A percentile compares a stretch with the other conserved stretches of the same genome.
Evolutionary conservation across 2,329 filamentous ascomycete genomes (phyloP).

Genomic region (Fusarium goolgardi): DNA sequence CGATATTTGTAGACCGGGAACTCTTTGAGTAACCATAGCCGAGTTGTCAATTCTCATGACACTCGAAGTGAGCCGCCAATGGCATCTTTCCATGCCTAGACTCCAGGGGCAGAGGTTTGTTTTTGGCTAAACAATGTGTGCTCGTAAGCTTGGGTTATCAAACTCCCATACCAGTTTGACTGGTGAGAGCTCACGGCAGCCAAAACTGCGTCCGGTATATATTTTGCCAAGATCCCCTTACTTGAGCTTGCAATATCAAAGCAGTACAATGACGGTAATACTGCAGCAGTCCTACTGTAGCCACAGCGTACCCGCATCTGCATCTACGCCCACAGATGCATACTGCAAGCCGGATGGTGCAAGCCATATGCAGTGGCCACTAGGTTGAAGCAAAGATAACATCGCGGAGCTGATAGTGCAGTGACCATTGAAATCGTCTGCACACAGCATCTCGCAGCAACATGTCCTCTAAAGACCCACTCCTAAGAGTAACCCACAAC

Average conservation of each 20-base stretch:
- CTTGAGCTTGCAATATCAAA: neutral
- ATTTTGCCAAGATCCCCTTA: slow-evolving; percentile 14
- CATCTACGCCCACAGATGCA: slow-evolving; percentile 12
- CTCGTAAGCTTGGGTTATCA: neutral
- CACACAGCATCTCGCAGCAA: slow-evolving; percentile 36
- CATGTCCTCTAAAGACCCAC: slow-evolving; percentile 14
- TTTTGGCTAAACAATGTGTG: slow-evolving; percentile 4
- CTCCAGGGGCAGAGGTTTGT: slow-evolving; percentile 10
- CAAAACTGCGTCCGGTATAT: slow-evolving; percentile 9
- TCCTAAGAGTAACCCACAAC: neutral
- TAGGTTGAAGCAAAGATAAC: slow-evolving; percentile 28
- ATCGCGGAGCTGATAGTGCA: slow-evolving; percentile 28
- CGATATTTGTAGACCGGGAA: slow-evolving; percentile 30
- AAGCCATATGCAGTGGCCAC: slow-evolving; percentile 31
- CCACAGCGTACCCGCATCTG: slow-evolving; percentile 19
- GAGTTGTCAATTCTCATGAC: slow-evolving; percentile 1
- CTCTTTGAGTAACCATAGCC: slow-evolving; percentile 32
- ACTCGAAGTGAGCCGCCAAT: slow-evolving; percentile 10
- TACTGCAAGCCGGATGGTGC: slow-evolving; percentile 27
- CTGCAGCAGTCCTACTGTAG: slow-evolving; percentile 20
- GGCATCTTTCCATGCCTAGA: slow-evolving; percentile 24
- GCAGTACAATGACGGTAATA: slow-evolving; percentile 15
- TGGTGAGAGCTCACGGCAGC: slow-evolving; percentile 3
- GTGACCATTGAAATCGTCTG: slow-evolving; percentile 26
- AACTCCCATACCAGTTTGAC: slow-evolving; percentile 15